Evolutionary conservation across 140 eudicot genomes (phyloP).

Genomic region (Stevia rebaudiana): DNA sequence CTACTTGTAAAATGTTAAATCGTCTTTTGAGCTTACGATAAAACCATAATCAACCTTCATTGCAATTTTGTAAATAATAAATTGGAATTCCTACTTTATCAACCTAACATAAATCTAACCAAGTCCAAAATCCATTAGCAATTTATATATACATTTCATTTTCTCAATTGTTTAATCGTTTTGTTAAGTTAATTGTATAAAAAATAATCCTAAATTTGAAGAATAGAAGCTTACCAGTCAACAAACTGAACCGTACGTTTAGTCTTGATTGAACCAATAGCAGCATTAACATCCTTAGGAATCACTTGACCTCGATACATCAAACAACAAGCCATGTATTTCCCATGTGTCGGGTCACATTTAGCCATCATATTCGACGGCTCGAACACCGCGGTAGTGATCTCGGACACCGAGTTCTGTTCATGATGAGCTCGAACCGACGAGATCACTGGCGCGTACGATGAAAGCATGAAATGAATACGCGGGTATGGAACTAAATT

Average conservation of each 20-base stretch:
- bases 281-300: constrained; percentile 69
- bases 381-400: constrained; percentile 76
- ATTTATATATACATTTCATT: too few relatives aligned
- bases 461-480: constrained; percentile 76
- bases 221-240: constrained; percentile 41
- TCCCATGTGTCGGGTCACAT: constrained; percentile 77
- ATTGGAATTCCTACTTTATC: too few relatives aligned
- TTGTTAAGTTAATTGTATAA: too few relatives aligned
- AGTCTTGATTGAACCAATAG: constrained; percentile 55
- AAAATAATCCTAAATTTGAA: too few relatives aligned
- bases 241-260: constrained; percentile 76
- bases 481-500: constrained; percentile 73
- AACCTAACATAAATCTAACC: too few relatives aligned
- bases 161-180: too few relatives aligned
- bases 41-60: too few relatives aligned
- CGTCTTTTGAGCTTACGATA: too few relatives aligned
- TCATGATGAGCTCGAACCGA: constrained; percentile 63
- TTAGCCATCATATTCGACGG: constrained; percentile 88
- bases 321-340: constrained; percentile 77
- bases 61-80: too few relatives aligned
- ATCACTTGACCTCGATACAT: constrained; percentile 79
- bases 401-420: constrained; percentile 62
- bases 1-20: too few relatives aligned
- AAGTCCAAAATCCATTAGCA: too few relatives aligned
- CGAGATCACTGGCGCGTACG: constrained; percentile 74